Conservation (phyloP, 192 early-diverging fungal genomes). For the Mortierella claussenii region DNA sequence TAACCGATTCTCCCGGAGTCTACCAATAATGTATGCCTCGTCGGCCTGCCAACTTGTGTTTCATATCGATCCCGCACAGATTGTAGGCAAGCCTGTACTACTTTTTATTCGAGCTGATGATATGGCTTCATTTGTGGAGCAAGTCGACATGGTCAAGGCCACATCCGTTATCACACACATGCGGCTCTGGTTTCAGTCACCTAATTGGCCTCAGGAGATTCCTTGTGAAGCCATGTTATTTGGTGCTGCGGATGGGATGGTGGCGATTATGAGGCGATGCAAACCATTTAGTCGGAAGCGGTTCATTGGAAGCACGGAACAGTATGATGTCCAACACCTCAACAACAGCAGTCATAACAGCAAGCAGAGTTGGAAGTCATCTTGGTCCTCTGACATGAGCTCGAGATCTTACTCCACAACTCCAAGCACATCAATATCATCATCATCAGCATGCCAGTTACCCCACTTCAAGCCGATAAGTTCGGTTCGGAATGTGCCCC, state of each 20-base stretch:
- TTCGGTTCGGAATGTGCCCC: not conserved
- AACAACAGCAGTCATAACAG: not conserved
- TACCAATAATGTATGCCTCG: constrained; percentile 35
- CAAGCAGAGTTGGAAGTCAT: not conserved
- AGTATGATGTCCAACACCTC: not conserved
- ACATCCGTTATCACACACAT: constrained; percentile 23
- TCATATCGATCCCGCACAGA: constrained; percentile 6
- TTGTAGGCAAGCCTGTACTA: constrained; percentile 30
- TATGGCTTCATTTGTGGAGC: constrained; percentile 26
- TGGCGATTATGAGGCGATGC: constrained; percentile 7
- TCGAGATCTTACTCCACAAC: not conserved
- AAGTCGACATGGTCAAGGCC: constrained; percentile 27
- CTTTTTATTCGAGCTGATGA: constrained; percentile 40
- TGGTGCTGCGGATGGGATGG: constrained; percentile 26
- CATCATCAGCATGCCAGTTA: not conserved
- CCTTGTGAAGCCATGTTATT: constrained; percentile 29
- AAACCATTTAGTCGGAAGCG: constrained; percentile 7
- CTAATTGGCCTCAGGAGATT: constrained; percentile 13
- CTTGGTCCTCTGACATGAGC: not conserved
- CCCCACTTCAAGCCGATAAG: no score
- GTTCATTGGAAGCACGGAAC: not conserved
- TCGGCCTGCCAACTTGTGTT: constrained; percentile 5
- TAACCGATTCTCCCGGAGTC: constrained; percentile 25
- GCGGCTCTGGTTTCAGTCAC: constrained; percentile 40
- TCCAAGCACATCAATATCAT: not conserved